Percentiles rank a stretch among this genome's conserved stretches.
phyloP scores from a whole-genome alignment of 2,329 filamentous ascomycete genomes.

The Aspergillus ochraceus region DNA sequence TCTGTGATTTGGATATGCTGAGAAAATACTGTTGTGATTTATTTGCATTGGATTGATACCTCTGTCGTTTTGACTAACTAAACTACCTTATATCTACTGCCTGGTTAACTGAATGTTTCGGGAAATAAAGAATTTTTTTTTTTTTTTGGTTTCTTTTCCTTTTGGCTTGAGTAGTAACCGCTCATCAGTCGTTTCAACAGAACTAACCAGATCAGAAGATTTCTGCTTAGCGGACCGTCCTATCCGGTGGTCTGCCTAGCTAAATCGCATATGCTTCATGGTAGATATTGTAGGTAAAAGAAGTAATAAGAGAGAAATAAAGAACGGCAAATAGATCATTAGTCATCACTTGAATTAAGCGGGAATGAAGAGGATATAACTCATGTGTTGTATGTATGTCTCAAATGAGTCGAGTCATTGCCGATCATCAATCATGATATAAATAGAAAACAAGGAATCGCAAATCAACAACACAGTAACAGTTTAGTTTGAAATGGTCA shows the following conservation, averaged over 20 bases:
- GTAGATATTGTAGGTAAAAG: too few species aligned
- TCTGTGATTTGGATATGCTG: not conserved
- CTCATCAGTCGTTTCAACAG: not conserved
- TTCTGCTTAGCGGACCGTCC: not conserved
- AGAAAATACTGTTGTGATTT: not conserved
- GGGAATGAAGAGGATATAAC: not conserved
- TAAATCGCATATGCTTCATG: not conserved
- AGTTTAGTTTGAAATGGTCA: not conserved
- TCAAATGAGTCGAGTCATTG: conserved; percentile 7
- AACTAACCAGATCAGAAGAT: not conserved
- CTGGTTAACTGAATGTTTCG: not conserved
- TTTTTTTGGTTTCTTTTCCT: too few species aligned
- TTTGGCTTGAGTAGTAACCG: not conserved
- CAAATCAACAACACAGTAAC: not conserved
- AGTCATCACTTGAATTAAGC: not conserved
- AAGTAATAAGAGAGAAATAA: not conserved
- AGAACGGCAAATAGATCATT: not conserved
- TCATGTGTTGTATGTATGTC: not conserved
- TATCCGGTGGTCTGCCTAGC: not conserved
- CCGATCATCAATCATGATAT: conserved; percentile 18
- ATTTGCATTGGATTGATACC: conserved; percentile 3
- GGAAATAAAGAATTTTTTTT: not conserved
- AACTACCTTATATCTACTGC: not conserved
- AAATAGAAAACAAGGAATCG: not conserved
- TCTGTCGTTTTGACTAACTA: not conserved